Percentiles rank a stretch among this genome's conserved stretches.
phyloP scores from a whole-genome alignment of 75 land plant genomes.

The Gnetum montanum region DNA sequence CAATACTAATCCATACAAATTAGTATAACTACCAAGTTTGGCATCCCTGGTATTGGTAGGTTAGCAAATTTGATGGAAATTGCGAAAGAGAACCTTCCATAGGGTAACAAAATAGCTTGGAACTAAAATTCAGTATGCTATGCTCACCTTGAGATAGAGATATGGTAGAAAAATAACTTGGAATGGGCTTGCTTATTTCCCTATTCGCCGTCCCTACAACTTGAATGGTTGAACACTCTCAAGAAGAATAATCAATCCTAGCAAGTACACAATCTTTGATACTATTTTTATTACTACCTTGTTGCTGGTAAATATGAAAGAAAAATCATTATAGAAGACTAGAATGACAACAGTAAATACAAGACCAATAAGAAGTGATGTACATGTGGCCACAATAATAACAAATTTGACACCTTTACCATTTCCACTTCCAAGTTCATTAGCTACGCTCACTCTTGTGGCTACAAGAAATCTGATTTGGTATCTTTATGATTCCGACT shows the following conservation, averaged over 20 bases:
- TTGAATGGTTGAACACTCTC: no score
- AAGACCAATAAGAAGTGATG: constrained; percentile 13
- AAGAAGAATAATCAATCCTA: constrained; percentile 8
- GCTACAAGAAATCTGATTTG: background rate
- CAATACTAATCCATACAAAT: no score
- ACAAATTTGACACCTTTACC: constrained; percentile 16
- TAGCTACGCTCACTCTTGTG: constrained; percentile 18
- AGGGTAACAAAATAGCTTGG: no score
- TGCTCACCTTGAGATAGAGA: no score
- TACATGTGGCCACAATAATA: constrained; percentile 7
- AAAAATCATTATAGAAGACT: constrained; percentile 7
- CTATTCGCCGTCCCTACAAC: no score
- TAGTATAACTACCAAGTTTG: no score
- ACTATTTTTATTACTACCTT: background rate
- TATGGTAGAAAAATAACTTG: no score
- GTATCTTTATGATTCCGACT: constrained; percentile 20
- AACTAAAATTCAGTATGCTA: no score
- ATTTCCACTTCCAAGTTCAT: constrained; percentile 34
- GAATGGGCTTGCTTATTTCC: no score
- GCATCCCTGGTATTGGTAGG: no score
- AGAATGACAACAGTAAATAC: constrained; percentile 10
- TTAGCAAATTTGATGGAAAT: no score
- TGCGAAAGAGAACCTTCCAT: no score
- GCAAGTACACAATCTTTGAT: constrained; percentile 6
- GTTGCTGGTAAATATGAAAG: constrained; percentile 11